Conservation (phyloP, 345 rosid genomes). For the Camelina sativa region DNA sequence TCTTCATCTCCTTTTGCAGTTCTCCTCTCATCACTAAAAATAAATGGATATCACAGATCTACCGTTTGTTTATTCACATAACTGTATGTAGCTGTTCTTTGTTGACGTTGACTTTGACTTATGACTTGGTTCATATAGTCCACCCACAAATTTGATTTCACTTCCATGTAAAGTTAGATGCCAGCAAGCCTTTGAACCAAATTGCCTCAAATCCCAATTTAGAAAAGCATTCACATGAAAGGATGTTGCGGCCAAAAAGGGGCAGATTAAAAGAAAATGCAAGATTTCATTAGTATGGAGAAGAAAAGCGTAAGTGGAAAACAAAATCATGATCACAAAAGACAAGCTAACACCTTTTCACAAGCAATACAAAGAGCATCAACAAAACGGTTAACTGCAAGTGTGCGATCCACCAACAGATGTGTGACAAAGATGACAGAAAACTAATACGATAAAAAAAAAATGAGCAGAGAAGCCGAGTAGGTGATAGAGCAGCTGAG, state of each 20-base stretch:
- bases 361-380: conserved; percentile 25
- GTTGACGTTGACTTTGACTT: conserved; percentile 24
- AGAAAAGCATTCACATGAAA: background rate
- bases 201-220: background rate
- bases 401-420: conserved; percentile 12
- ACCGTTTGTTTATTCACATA: background rate
- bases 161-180: background rate
- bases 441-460: conserved; percentile 18
- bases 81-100: background rate
- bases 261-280: background rate
- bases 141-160: background rate
- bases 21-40: background rate
- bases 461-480: conserved; percentile 9
- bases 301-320: background rate
- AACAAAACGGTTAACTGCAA: background rate
- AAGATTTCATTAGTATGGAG: background rate
- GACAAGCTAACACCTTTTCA: conserved; percentile 12
- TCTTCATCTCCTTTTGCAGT: conserved; percentile 23
- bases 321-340: conserved; percentile 23
- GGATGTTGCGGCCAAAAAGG: background rate
- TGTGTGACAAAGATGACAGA: conserved; percentile 20
- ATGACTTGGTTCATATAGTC: conserved; percentile 44
- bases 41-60: background rate
- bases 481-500: conserved; percentile 13
- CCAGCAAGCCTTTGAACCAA: background rate